Percentiles rank a stretch among this genome's conserved stretches.
phyloP scores from a whole-genome alignment of 2,329 filamentous ascomycete species.

The Aspergillus tanneri region DNA sequence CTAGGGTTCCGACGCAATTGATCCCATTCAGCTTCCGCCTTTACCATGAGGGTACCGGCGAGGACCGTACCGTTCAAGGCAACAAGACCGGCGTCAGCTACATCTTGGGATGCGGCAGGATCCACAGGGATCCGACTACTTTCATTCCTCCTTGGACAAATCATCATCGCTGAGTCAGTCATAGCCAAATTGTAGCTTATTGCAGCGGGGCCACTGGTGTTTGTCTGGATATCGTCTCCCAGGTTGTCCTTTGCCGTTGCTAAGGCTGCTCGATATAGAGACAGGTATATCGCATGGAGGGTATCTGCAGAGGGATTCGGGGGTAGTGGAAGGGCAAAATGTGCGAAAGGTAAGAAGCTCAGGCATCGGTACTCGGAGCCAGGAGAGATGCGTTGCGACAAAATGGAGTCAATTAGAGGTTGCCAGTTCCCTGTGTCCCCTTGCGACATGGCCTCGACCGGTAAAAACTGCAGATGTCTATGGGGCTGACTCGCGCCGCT shows the following conservation, averaged over 20 bases:
- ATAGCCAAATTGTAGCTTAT: constrained; percentile 61
- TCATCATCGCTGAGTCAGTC: constrained; percentile 54
- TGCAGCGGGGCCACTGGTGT: constrained; percentile 41
- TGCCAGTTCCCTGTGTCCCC: constrained; percentile 43
- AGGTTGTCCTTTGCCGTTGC: constrained; percentile 26
- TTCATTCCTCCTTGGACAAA: constrained; percentile 52
- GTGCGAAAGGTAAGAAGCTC: constrained; percentile 49
- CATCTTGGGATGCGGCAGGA: constrained; percentile 32
- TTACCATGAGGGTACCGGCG: constrained; percentile 60
- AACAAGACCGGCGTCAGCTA: constrained; percentile 41
- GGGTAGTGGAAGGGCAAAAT: constrained; percentile 48
- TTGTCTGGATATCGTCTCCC: constrained; percentile 15
- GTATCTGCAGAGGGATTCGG: constrained; percentile 39
- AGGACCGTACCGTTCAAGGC: constrained; percentile 59
- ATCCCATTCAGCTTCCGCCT: constrained; percentile 55
- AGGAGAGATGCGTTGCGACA: constrained; percentile 13
- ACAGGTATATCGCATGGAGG: constrained; percentile 40
- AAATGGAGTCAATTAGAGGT: constrained; percentile 47
- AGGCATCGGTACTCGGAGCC: constrained; percentile 27
- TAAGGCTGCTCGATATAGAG: constrained; percentile 44
- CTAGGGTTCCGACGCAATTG: constrained; percentile 42
- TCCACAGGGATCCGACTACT: constrained; percentile 43
- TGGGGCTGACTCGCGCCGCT: constrained; percentile 51
- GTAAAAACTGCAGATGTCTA: constrained; percentile 50
- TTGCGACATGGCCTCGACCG: constrained; percentile 46